Evolutionary conservation across 1,284 basidiomycete species (phyloP).

Genomic region (Leccinum subfulvum): DNA sequence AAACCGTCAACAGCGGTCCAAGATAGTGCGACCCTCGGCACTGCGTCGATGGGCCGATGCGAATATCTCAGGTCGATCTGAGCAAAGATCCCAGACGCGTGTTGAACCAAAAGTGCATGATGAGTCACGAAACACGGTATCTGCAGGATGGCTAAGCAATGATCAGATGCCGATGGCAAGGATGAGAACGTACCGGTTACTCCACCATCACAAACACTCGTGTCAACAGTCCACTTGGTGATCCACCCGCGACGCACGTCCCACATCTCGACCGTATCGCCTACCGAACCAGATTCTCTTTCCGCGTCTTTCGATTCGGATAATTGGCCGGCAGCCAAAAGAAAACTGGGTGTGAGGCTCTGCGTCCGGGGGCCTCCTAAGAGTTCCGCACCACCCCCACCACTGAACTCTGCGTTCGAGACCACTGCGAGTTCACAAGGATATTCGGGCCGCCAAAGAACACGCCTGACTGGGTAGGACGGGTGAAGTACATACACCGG

Average conservation of each 20-base stretch:
- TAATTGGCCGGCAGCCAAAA: slow-evolving; percentile 9
- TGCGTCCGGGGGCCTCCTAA: slow-evolving; percentile 33
- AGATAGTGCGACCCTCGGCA: slow-evolving; percentile 64
- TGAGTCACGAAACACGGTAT: slow-evolving; percentile 69
- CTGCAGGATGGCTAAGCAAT: slow-evolving; percentile 35
- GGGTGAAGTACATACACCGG: slow-evolving; percentile 76
- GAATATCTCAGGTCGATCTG: slow-evolving; percentile 76
- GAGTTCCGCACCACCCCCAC: slow-evolving; percentile 28
- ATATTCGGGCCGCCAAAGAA: slow-evolving; percentile 78
- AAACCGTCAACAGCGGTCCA: slow-evolving; percentile 55
- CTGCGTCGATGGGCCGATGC: slow-evolving; percentile 63
- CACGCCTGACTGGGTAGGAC: slow-evolving; percentile 69
- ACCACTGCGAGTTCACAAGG: slow-evolving; percentile 78
- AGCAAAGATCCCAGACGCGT: slow-evolving; percentile 76
- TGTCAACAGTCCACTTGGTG: slow-evolving; percentile 76
- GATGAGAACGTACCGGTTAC: slow-evolving; percentile 54
- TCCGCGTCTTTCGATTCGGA: slow-evolving; percentile 24
- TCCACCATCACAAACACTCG: slow-evolving; percentile 62
- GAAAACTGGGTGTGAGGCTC: slow-evolving; percentile 23
- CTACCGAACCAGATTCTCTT: slow-evolving; percentile 30
- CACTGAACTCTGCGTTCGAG: slow-evolving; percentile 61
- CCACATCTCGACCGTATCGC: slow-evolving; percentile 81
- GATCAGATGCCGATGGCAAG: neutral
- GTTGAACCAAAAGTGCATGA: slow-evolving; percentile 72
- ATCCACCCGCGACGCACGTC: slow-evolving; percentile 81